These are phyloP conservation scores for Juglanconis oblonga DNA, from an alignment of 2,329 filamentous ascomycete genomes.

Conservation along the genomic window DNA sequence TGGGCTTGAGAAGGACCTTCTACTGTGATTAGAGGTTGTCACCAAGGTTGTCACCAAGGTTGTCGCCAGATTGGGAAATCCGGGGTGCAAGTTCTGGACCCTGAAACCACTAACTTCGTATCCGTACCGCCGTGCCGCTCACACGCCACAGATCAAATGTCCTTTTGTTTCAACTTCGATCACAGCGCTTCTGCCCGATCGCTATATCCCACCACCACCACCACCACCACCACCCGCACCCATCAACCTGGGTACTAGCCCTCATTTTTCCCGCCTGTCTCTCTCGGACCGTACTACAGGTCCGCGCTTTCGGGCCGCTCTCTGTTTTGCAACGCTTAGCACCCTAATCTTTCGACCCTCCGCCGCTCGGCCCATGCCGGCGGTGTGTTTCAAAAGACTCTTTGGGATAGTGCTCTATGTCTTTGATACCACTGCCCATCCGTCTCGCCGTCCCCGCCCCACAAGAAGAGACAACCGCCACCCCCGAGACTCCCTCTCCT, in stretches of 20 bases:
- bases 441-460: constrained; percentile 7
- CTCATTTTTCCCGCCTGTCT: not conserved
- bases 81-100: too few species aligned
- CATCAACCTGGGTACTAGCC: not conserved
- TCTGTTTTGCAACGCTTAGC: too few species aligned
- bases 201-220: not conserved
- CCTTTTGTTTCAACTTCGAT: not conserved
- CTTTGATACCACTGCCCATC: constrained; percentile 11
- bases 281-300: not conserved
- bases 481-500: not conserved
- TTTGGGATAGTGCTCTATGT: constrained; percentile 4
- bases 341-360: not conserved
- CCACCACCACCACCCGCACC: not conserved
- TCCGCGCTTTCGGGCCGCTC: not conserved
- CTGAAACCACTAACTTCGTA: too few species aligned
- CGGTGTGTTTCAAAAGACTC: constrained; percentile 8
- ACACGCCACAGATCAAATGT: not conserved
- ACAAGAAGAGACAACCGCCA: not conserved
- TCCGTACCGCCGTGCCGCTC: not conserved
- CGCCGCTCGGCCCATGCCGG: not conserved
- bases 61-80: too few species aligned
- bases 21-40: too few species aligned
- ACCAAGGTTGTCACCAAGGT: too few species aligned
- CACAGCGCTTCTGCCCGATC: constrained; percentile 5
- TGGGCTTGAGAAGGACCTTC: too few species aligned